phyloP scores from a whole-genome alignment of 176 grass and related monocot species.

The Bothriochloa decipiens region DNA sequence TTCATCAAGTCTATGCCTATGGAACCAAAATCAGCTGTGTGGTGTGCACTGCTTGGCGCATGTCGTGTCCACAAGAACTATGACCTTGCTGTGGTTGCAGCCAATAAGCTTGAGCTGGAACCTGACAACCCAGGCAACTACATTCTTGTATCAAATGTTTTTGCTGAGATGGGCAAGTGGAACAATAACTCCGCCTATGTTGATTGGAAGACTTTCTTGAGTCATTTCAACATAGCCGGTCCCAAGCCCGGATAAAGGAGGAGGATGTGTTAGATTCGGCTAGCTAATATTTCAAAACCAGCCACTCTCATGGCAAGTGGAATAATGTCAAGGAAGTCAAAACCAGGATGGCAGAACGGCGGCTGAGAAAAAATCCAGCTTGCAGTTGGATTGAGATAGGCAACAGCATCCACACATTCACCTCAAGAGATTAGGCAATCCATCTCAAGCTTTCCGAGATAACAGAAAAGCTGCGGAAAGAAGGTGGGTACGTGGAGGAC shows the following conservation, averaged over 20 bases:
- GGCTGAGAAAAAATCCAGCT: constrained; percentile 76
- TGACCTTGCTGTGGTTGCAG: constrained; percentile 55
- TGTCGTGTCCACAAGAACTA: constrained; percentile 69
- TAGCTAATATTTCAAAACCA: no score
- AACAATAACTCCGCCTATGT: no score
- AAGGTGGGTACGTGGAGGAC: constrained; percentile 61
- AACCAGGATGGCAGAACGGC: constrained; percentile 56
- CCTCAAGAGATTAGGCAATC: constrained; percentile 57
- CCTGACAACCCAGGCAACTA: constrained; percentile 77
- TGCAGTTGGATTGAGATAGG: constrained; percentile 82
- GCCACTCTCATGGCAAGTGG: no score
- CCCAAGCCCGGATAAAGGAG: no score
- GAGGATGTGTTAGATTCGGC: no score
- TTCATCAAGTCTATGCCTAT: constrained; percentile 78
- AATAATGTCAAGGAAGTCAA: constrained; percentile 59
- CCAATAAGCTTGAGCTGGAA: constrained; percentile 72
- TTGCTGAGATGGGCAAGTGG: constrained; percentile 78
- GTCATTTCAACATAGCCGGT: no score
- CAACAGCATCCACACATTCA: constrained; percentile 64
- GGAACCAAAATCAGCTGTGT: constrained; percentile 69
- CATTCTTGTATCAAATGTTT: constrained; percentile 79
- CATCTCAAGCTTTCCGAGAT: constrained; percentile 66
- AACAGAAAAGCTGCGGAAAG: constrained; percentile 50
- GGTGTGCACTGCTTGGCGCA: constrained; percentile 84
- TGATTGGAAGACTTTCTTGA: no score